Conservation (phyloP, 1,139 yeast genomes). For the Geotrichum phurueaensis region DNA sequence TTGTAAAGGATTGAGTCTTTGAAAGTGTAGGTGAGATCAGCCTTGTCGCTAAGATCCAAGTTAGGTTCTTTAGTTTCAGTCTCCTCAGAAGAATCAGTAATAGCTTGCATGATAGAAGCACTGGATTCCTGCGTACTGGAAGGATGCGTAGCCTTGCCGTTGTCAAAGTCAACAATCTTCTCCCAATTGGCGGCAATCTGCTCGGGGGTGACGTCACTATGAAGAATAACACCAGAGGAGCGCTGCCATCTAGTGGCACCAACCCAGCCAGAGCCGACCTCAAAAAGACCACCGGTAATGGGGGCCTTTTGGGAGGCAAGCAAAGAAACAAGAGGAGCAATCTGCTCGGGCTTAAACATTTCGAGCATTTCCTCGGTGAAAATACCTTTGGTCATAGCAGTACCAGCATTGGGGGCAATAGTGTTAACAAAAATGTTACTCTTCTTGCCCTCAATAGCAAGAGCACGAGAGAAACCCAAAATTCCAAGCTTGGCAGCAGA, state of each 20-base stretch:
- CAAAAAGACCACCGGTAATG: conserved; percentile 60
- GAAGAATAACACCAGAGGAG: conserved; percentile 72
- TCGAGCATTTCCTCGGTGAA: conserved; percentile 74
- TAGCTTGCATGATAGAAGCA: no score
- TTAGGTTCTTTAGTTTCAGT: conserved; percentile 27
- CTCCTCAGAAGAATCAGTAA: conserved; percentile 46
- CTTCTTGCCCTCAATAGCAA: conserved; percentile 87
- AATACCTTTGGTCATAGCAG: conserved; percentile 90
- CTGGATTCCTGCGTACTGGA: conserved; percentile 62
- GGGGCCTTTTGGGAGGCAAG: conserved; percentile 71
- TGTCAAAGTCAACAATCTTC: conserved; percentile 58
- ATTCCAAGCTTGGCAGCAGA: conserved; percentile 91
- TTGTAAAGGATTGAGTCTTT: conserved; percentile 80
- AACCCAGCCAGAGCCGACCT: conserved; percentile 89
- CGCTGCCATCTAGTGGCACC: conserved; percentile 96
- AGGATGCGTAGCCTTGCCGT: conserved; percentile 52
- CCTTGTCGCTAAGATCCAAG: conserved; percentile 28
- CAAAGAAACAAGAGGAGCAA: conserved; percentile 82
- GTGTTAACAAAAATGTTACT: conserved; percentile 69
- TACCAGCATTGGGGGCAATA: conserved; percentile 96
- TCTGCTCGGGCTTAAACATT: conserved; percentile 80
- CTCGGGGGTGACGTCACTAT: conserved; percentile 58
- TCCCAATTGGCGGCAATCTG: conserved; percentile 62
- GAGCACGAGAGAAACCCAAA: conserved; percentile 74
- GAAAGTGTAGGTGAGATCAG: conserved; percentile 50